Evolutionary conservation across 768 basidiomycete genomes (phyloP), one percentile per base, ranked within the genome.

Genomic region (Hericium alpestre): DNA sequence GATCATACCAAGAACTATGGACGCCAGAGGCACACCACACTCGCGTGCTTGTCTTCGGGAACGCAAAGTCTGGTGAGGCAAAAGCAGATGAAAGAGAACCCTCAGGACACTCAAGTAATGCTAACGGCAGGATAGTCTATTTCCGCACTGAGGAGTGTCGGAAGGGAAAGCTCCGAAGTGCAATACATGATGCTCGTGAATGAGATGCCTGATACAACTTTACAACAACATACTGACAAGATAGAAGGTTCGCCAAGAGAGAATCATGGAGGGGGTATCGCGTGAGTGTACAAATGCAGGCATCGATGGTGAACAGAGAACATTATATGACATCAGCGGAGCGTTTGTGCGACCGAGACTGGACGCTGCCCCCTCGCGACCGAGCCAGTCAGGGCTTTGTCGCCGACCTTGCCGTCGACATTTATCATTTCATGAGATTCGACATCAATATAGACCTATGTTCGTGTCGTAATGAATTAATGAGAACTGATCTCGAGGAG

Each of bases 391-490:
- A 51, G 22, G 18, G n/a, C 16, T 51, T 51, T 51, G 22, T 27
- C 49, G 23, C 23, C 49, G 22, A 23, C 49, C 47, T 55, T 58
- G 13, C 20, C 53, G 38, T 59, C 59, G 9, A 46, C 41, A 37
- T 65, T 62, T 18, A 59, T 57, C 63, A 66, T 63, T 57, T 65
- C 62, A 57, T 67, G 66, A 18, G 63, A 60, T 61, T 67, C 67
- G 52, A 69, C 64, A 43, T 65, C 59, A n/a, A 65, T 62, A 49
- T 56, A 64, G 4, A 69, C 61, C 49, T 64, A 59, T 53, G 49
- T 32, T 32, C 8, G 9, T 32, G 32, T 32, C 32, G 8, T 32
- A 7, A 32, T 32, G 59, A 32, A 22, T 43, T 18, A 9, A 3
- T 11, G 9, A 25, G 23, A 7, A 22, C 9, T 10, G 49, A 3